Evolutionary conservation across 441 rosid genomes (phyloP), one percentile per base, ranked within the genome.

Genomic region (Erysimum cheiri): DNA sequence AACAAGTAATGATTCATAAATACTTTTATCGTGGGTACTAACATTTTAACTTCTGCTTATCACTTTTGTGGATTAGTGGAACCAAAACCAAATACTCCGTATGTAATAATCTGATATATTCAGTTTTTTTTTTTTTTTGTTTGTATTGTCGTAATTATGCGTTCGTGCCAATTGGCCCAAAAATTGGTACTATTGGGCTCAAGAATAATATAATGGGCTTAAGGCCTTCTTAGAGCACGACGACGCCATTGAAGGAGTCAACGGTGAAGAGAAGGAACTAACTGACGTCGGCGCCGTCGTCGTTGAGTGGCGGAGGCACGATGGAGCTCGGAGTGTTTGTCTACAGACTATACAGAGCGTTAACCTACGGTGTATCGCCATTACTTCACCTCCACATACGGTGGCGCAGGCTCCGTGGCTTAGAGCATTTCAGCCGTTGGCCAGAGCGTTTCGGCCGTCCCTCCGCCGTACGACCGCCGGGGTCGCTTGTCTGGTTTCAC

Each of bases 401-500:
- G 31, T 86, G 90, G 96, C 97, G 96, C 19, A 74, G 72, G 10
- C 70, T 88, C 80, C 89, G 82, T 1, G 91, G 97, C 14, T 80
- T 75, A 58, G 98, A 89, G 80, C 97, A 83, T 67, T 82, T 82
- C 40, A 79, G 56, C 46, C 96, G 97, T 9, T 88, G 92, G 97
- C 82, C 85, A 0, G 98, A 94, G 82, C 90, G 97, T 26, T 75
- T 92, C 14, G 99, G 98, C 49, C 80, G 65, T 35, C 80, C 97
- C 19, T 92, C 97, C 40, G 75, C 81, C 46, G 67, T 75, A 54
- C 90, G 99, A 0, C 92, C 94, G 0, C 76, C 91, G 3, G 97
- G 96, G 22, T 83, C 77, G 0, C 96, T 94, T 57, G 71, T 91
- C 69, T 94, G 99, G 96, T 89, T 94, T 81, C 99, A 90, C 76